A percentile compares a stretch with the other conserved stretches of the same genome.
Conservation (phyloP, 169 alveolate genomes). For the Fabrea salina region DNA sequence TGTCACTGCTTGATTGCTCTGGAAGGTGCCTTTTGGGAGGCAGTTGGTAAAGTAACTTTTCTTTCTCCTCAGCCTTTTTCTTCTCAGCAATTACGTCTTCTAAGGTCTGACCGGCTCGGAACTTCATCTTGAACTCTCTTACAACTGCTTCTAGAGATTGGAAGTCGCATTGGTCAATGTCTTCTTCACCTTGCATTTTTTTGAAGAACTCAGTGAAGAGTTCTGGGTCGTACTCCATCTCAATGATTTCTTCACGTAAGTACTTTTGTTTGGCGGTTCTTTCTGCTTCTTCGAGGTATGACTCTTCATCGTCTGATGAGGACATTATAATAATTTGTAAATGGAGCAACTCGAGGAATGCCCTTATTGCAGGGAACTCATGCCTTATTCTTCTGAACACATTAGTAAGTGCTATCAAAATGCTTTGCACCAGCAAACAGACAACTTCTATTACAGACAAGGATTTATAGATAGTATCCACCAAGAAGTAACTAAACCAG, state of each 20-base stretch:
- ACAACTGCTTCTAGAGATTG: background rate
- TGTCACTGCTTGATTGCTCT: too few relatives aligned
- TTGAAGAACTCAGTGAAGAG: background rate
- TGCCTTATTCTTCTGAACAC: too few relatives aligned
- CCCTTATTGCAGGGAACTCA: too few relatives aligned
- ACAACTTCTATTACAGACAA: too few relatives aligned
- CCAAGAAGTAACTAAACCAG: too few relatives aligned
- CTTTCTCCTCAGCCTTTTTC: background rate
- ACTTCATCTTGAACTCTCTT: background rate
- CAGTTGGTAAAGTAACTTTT: background rate
- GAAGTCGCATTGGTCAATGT: background rate
- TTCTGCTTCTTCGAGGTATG: slow-evolving; percentile 4
- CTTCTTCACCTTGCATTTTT: background rate
- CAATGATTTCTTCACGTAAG: slow-evolving; percentile 23
- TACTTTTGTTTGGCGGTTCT: background rate
- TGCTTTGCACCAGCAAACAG: too few relatives aligned
- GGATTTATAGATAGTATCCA: too few relatives aligned
- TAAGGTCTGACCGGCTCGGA: background rate
- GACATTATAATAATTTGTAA: too few relatives aligned
- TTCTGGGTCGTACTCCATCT: background rate
- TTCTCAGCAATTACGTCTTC: background rate
- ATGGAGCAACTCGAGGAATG: too few relatives aligned
- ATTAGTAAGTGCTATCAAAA: too few relatives aligned
- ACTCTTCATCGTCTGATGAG: background rate
- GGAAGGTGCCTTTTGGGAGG: too few relatives aligned